phyloP scores from a whole-genome alignment of 495 filamentous ascomycete genomes.

The Neurospora tetraspora region DNA sequence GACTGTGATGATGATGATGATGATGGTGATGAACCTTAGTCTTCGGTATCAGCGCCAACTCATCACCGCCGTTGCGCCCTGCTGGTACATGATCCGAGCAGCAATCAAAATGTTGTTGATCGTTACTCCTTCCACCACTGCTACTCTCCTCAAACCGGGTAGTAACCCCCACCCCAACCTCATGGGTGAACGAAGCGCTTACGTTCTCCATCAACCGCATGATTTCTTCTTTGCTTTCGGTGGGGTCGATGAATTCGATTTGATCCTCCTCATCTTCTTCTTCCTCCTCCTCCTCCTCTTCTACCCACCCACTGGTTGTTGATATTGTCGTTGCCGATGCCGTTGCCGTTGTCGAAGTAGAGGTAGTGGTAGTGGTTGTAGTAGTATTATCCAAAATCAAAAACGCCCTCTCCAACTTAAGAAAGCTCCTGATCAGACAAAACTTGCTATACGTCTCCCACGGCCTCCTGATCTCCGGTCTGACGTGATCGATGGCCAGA shows the following conservation, averaged over 20 bases:
- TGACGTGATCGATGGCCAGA: constrained; percentile 41
- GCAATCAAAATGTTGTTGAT: not conserved
- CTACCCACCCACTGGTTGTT: not conserved
- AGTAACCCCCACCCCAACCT: constrained; percentile 12
- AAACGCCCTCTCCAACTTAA: constrained; percentile 27
- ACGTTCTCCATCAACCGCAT: constrained; percentile 30
- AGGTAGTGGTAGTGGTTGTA: not conserved
- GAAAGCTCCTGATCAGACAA: constrained; percentile 33
- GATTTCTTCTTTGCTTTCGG: constrained; percentile 18
- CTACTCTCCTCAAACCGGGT: not conserved
- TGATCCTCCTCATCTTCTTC: constrained; percentile 3
- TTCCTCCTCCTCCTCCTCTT: constrained; percentile 6
- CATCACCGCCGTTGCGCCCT: not conserved
- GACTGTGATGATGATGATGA: not conserved
- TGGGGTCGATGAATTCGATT: constrained; percentile 29
- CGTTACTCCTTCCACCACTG: not conserved
- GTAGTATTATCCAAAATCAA: constrained; percentile 21
- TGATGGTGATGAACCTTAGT: constrained; percentile 2
- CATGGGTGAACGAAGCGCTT: constrained; percentile 30
- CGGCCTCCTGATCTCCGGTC: constrained; percentile 33
- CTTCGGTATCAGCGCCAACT: constrained; percentile 12
- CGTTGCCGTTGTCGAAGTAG: too few species aligned
- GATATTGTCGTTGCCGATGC: not conserved
- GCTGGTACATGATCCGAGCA: not conserved
- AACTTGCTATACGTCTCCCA: constrained; percentile 47